These are phyloP conservation scores for Orbilia quercus DNA, from an alignment of 2,329 filamentous ascomycete genomes.

Conservation along the genomic window DNA sequence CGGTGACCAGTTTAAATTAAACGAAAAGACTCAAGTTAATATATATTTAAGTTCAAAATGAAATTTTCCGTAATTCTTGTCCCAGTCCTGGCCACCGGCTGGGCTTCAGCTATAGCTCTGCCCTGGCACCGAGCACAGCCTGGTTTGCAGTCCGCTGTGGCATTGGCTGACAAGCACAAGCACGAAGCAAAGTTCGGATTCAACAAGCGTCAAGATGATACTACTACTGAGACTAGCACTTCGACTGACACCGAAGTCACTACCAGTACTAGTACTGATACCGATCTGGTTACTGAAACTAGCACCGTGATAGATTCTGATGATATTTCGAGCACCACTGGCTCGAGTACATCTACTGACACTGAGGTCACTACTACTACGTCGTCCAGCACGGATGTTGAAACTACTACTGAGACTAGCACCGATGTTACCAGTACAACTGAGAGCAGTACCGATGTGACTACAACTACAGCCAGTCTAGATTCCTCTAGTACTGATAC, in stretches of 20 bases:
- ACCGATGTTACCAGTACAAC: constrained; percentile 5
- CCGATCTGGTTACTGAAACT: background rate
- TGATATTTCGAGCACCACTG: background rate
- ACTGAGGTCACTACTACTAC: background rate
- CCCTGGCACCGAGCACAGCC: background rate
- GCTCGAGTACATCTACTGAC: background rate
- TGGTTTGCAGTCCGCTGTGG: background rate
- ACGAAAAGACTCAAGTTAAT: background rate
- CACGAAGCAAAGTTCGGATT: background rate
- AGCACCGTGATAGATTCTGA: too few species aligned
- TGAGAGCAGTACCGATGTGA: constrained; percentile 7
- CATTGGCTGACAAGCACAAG: background rate
- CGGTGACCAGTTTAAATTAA: too few species aligned
- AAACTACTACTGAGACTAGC: background rate
- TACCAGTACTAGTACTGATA: background rate
- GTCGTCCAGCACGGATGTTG: constrained; percentile 1
- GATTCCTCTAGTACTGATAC: background rate
- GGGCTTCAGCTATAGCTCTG: constrained; percentile 19
- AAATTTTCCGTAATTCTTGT: constrained; percentile 20
- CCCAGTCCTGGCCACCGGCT: constrained; percentile 16
- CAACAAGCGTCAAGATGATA: constrained; percentile 1
- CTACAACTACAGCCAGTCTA: background rate
- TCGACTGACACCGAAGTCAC: background rate
- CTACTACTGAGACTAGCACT: background rate
- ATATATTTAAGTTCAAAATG: constrained; percentile 13